These are phyloP conservation scores for Taphrina flavorubra DNA, from an alignment of 1,139 yeast species.

Conservation along the genomic window DNA sequence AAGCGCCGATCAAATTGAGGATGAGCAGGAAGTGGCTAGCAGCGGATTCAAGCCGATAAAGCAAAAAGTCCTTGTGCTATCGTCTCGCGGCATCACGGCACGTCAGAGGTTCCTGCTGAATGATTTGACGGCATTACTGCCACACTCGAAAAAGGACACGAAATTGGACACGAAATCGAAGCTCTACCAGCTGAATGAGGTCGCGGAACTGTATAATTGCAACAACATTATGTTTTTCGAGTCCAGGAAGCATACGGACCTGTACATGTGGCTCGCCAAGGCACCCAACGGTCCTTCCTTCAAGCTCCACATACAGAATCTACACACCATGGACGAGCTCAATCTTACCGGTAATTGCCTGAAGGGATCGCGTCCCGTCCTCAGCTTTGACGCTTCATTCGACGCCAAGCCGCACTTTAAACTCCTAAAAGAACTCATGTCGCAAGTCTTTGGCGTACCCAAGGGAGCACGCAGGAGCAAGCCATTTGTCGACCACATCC, in stretches of 20 bases:
- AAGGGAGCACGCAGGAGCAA: constrained; percentile 92
- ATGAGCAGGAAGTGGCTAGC: constrained; percentile 23
- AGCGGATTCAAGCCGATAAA: constrained; percentile 57
- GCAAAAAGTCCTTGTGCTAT: constrained; percentile 82
- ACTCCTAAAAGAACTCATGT: constrained; percentile 82
- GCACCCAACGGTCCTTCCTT: constrained; percentile 98
- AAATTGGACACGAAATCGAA: constrained; percentile 93
- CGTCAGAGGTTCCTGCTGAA: constrained; percentile 92
- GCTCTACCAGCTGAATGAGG: constrained; percentile 85
- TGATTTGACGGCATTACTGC: constrained; percentile 78
- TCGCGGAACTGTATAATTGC: constrained; percentile 96
- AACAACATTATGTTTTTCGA: constrained; percentile 93
- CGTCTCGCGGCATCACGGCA: constrained; percentile 84
- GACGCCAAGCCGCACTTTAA: constrained; percentile 67
- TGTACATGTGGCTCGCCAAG: constrained; percentile 91
- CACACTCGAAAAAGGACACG: constrained; percentile 96
- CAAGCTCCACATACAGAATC: constrained; percentile 88
- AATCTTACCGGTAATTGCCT: constrained; percentile 96
- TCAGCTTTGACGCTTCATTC: constrained; percentile 84
- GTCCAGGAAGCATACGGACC: constrained; percentile 94
- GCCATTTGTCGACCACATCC: constrained; percentile 93
- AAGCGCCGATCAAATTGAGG: constrained; percentile 50
- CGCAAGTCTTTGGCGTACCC: constrained; percentile 93
- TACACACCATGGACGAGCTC: constrained; percentile 94
- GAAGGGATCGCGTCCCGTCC: constrained; percentile 93